phyloP scores from a whole-genome alignment of 306 rosid genomes.

The Malus sieversii region DNA sequence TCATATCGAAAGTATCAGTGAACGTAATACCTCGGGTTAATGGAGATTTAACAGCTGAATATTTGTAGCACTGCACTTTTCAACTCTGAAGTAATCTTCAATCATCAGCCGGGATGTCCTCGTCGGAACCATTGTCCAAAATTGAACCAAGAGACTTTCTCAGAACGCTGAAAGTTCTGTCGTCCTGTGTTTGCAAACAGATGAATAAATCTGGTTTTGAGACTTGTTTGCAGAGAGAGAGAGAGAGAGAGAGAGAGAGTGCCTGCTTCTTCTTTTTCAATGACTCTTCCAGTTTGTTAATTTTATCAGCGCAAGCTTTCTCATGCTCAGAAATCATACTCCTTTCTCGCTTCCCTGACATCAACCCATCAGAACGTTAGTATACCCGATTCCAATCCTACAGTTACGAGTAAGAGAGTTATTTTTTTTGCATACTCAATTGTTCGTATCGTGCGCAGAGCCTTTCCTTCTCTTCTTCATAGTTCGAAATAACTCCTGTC shows the following conservation, averaged over 20 bases:
- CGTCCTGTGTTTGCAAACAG: constrained; percentile 44
- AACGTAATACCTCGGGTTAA: background rate
- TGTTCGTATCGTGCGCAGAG: constrained; percentile 73
- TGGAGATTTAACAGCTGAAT: background rate
- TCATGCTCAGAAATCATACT: constrained; percentile 66
- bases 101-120: constrained; percentile 79
- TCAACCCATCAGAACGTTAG: constrained; percentile 3
- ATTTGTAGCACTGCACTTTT: background rate
- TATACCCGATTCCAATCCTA: background rate
- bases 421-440: constrained; percentile 48
- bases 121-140: constrained; percentile 69
- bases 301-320: constrained; percentile 58
- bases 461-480: constrained; percentile 90
- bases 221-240: background rate
- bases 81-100: constrained; percentile 19
- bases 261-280: constrained; percentile 86
- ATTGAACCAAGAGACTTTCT: constrained; percentile 85
- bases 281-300: constrained; percentile 70
- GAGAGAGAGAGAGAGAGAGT: background rate
- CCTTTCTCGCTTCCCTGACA: constrained; percentile 78
- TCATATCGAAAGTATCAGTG: background rate
- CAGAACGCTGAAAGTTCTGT: constrained; percentile 76
- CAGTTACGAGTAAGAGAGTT: background rate
- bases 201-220: background rate
- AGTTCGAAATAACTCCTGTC: constrained; percentile 68